Percentiles rank a stretch among this genome's conserved stretches.
phyloP scores from a whole-genome alignment of 257 asterid genomes.

The Orobanche coerulescens region DNA sequence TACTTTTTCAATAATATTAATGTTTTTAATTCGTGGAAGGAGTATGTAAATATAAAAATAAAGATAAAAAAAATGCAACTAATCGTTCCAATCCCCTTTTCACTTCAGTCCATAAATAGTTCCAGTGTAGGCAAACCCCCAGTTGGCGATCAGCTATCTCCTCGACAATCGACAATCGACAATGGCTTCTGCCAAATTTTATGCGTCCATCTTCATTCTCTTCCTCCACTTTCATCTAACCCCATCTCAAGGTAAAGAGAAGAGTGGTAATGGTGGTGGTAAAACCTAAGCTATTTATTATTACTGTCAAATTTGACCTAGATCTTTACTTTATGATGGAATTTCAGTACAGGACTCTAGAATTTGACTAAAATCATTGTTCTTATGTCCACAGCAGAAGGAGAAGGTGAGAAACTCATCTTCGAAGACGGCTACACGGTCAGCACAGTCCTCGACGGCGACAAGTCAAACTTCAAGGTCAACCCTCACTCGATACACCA shows the following conservation, averaged over 20 bases:
- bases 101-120: background rate
- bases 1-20: too few relatives aligned
- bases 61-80: too few relatives aligned
- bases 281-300: background rate
- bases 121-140: background rate
- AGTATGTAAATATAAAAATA: too few relatives aligned
- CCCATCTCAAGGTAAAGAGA: constrained; percentile 32
- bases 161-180: constrained; percentile 1
- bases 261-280: too few relatives aligned
- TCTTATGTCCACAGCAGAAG: constrained; percentile 27
- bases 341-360: too few relatives aligned
- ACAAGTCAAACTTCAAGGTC: constrained; percentile 43
- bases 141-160: background rate
- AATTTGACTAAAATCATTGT: too few relatives aligned
- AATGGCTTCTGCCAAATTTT: constrained; percentile 22
- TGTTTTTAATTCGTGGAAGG: too few relatives aligned
- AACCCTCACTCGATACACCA: constrained; percentile 49
- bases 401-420: constrained; percentile 30
- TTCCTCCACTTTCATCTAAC: constrained; percentile 20
- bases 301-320: background rate
- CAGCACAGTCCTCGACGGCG: constrained; percentile 60
- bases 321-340: background rate
- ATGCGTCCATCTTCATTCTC: constrained; percentile 16
- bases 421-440: constrained; percentile 79
- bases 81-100: too few relatives aligned